Evolutionary conservation across 1,139 yeast species (phyloP), one percentile per base, ranked within the genome.

Genomic region (Blastobotrys elegans): DNA sequence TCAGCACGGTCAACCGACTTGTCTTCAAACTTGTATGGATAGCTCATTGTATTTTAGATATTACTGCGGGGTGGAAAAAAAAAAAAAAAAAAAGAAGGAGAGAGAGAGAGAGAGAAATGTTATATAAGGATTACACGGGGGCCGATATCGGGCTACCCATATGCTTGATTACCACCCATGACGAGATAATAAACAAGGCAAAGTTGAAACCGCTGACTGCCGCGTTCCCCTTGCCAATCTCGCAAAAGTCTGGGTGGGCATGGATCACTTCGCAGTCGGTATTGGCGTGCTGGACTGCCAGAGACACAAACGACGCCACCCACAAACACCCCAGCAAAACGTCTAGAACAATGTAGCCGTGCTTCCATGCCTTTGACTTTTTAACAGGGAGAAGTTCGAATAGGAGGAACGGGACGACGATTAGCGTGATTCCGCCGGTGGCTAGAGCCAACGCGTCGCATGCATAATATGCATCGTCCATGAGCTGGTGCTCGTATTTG

Each of bases 11-110:
- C 33, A 3, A 14, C 16, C 14, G 42, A 26, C 32, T 40, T 16
- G 27, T 43, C 44, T 18, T 39, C 31, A 20, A 47, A 47, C 32
- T 40, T 41, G 40, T 42, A 47, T 24, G 50, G 50, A 24, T 47
- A 47, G 22, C 18, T 37, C 38, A 34, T 34, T 10, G n/a, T 18
- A 21, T 33, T 33, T 4, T 33, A 17, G n/a, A 14, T 33, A 21
- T 17, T 33, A 33, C 10, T 24, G 10, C 10, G 8, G 10, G 10
- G 27, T 24, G 10, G 27, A 24, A 24, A 24, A 24, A n/a, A n/a
- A n/a, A n/a, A n/a, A n/a, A n/a, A n/a, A n/a, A n/a, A n/a, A n/a
- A n/a, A n/a, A n/a, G n/a, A n/a, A n/a, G n/a, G n/a, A n/a, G n/a
- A n/a, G n/a, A n/a, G n/a, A n/a, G n/a, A 10, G 27, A 10, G 27